Conservation (phyloP, 768 basidiomycete genomes). For the Boletus reticulatus region DNA sequence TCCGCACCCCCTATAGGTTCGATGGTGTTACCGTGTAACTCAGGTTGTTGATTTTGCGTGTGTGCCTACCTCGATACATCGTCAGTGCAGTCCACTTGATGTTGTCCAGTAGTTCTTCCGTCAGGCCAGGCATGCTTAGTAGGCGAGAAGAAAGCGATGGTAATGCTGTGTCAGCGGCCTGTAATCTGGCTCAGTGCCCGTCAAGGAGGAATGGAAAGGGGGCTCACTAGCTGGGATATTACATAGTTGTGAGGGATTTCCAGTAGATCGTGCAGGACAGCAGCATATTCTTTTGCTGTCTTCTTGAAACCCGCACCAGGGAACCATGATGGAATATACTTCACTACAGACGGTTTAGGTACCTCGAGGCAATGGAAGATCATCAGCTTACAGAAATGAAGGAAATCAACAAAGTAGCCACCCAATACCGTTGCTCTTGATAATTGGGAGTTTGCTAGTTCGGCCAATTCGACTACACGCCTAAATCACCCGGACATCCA, state of each 20-base stretch:
- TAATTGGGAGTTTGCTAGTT: slow-evolving; percentile 25
- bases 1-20: slow-evolving; percentile 21
- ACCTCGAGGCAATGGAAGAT: not conserved
- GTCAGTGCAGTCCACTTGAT: slow-evolving; percentile 17
- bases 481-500: too few relatives aligned
- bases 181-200: not conserved
- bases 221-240: not conserved
- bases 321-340: not conserved
- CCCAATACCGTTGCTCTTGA: slow-evolving; percentile 6
- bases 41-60: not conserved
- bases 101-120: slow-evolving; percentile 12
- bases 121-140: slow-evolving; percentile 5
- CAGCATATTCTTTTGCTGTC: not conserved
- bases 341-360: not conserved
- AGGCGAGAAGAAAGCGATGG: slow-evolving; percentile 15
- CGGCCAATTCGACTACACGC: slow-evolving; percentile 28
- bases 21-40: not conserved
- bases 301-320: not conserved
- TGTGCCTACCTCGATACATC: slow-evolving; percentile 8
- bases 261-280: not conserved
- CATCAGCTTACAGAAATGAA: not conserved
- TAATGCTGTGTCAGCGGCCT: slow-evolving; percentile 16
- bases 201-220: not conserved
- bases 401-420: slow-evolving; percentile 15
- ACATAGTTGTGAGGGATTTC: not conserved